Evolutionary conservation across 1,139 yeast genomes (phyloP).

Genomic region (Hemisphaericaspora lyxosophila): DNA sequence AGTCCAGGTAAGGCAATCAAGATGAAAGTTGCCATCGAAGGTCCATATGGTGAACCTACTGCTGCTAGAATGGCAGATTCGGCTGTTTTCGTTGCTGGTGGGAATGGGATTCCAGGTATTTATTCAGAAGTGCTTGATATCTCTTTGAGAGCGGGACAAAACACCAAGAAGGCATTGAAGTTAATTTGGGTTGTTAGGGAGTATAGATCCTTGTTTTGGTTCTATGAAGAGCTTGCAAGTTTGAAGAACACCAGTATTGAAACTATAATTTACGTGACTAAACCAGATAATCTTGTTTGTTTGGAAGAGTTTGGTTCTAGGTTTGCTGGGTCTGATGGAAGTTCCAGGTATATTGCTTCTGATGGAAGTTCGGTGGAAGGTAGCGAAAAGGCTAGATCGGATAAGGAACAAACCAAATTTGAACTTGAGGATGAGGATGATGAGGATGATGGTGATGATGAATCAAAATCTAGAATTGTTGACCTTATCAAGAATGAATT

Average conservation of each 20-base stretch:
- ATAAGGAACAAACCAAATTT: background rate
- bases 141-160: conserved; percentile 29
- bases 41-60: conserved; percentile 40
- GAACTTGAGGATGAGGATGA: too few relatives aligned
- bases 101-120: conserved; percentile 46
- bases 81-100: conserved; percentile 42
- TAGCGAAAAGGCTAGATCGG: background rate
- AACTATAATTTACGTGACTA: conserved; percentile 31
- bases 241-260: conserved; percentile 24
- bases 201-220: conserved; percentile 30
- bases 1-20: conserved; percentile 27
- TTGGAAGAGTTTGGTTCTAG: conserved; percentile 1
- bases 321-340: background rate
- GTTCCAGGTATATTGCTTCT: background rate
- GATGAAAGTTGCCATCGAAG: conserved; percentile 38
- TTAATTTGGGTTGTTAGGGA: conserved; percentile 39
- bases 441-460: background rate
- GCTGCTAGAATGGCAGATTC: conserved; percentile 30
- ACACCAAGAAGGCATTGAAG: conserved; percentile 22
- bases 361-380: conserved; percentile 1
- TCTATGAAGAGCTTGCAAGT: conserved; percentile 28
- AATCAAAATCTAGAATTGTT: background rate
- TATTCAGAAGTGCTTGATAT: conserved; percentile 34
- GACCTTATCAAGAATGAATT: background rate
- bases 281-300: conserved; percentile 18